Evolutionary conservation across 768 basidiomycete genomes (phyloP).

Genomic region (Hydnomerulius pinastri): DNA sequence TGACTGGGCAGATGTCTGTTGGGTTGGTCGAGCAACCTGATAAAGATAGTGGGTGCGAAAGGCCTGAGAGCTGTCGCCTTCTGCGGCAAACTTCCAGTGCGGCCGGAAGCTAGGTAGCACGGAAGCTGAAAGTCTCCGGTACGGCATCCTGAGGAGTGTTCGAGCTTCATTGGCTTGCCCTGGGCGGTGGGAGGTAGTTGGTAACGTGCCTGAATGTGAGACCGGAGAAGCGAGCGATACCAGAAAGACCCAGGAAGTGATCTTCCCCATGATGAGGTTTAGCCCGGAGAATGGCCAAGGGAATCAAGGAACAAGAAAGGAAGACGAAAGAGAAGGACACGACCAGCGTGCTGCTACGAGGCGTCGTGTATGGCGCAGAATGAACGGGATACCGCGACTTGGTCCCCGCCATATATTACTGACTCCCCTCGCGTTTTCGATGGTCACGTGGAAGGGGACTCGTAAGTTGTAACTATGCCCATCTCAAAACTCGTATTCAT

Average conservation of each 20-base stretch:
- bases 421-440: too few relatives aligned
- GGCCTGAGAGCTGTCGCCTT: neutral
- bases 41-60: neutral
- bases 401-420: too few relatives aligned
- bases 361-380: too few relatives aligned
- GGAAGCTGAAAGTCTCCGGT: conserved; percentile 1
- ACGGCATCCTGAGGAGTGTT: conserved; percentile 17
- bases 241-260: neutral
- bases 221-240: conserved; percentile 14
- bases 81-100: neutral
- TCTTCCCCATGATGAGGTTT: conserved; percentile 2
- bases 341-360: conserved; percentile 10
- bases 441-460: too few relatives aligned
- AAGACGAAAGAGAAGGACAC: neutral
- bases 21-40: neutral
- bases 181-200: neutral
- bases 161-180: conserved; percentile 5
- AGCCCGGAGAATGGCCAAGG: neutral
- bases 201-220: conserved; percentile 9
- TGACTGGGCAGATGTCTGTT: neutral
- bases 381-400: neutral
- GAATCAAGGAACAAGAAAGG: neutral
- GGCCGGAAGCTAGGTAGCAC: neutral
- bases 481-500: too few relatives aligned
- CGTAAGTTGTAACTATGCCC: too few relatives aligned